These are phyloP conservation scores for Curvularia spicifera DNA, from an alignment of 2,329 filamentous ascomycete genomes.

Conservation along the genomic window DNA sequence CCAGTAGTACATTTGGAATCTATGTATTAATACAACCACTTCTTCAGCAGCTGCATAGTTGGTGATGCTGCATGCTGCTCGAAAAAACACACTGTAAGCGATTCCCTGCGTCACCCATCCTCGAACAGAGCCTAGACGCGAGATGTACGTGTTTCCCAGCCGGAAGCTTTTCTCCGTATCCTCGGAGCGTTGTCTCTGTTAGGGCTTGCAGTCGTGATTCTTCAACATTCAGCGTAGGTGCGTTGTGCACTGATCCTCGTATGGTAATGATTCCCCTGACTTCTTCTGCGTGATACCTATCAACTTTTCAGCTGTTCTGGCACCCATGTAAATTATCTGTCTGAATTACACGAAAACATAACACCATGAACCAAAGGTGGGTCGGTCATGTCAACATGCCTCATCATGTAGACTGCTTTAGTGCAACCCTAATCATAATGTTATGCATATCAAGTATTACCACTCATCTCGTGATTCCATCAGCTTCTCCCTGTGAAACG, in stretches of 20 bases:
- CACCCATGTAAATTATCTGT: too few species aligned
- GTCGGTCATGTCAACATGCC: too few species aligned
- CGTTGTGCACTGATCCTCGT: neutral
- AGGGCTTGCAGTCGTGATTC: neutral
- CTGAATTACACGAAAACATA: too few species aligned
- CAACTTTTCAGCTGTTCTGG: neutral
- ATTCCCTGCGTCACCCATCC: neutral
- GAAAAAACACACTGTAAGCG: neutral
- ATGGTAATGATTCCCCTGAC: neutral
- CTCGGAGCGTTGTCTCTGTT: neutral
- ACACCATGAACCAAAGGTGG: too few species aligned
- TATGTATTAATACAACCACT: constrained; percentile 24
- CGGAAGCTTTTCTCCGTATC: neutral
- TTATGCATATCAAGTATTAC: too few species aligned
- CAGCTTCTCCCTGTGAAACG: too few species aligned
- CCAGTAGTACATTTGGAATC: constrained; percentile 24
- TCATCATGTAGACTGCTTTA: too few species aligned
- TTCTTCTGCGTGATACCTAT: neutral
- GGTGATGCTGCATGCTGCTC: constrained; percentile 10
- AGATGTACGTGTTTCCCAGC: neutral
- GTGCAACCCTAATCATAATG: too few species aligned
- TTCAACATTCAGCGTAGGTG: neutral
- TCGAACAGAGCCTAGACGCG: neutral
- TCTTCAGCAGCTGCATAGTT: constrained; percentile 11
- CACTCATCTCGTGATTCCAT: too few species aligned